Percentiles rank a stretch among this genome's conserved stretches.
These are phyloP conservation scores for Emergomyces pasteurianus DNA, from an alignment of 2,329 filamentous ascomycete genomes.

Conservation along the genomic window DNA sequence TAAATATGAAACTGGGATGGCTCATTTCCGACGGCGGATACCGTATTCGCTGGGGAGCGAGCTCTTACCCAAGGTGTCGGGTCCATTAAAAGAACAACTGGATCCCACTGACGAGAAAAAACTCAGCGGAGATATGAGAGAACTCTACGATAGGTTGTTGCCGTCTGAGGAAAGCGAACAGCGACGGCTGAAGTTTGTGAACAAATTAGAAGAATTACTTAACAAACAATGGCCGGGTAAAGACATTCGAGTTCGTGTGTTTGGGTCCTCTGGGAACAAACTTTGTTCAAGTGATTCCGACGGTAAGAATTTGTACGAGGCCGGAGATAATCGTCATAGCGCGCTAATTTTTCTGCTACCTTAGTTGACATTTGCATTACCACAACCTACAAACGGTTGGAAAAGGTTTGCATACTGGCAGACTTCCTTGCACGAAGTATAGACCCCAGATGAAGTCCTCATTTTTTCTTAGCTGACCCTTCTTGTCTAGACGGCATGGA, in stretches of 20 bases:
- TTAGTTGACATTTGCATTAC: constrained; percentile 96
- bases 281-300: constrained; percentile 93
- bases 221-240: constrained; percentile 86
- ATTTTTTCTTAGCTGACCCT: constrained; percentile 5
- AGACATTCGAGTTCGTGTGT: constrained; percentile 81
- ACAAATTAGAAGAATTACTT: constrained; percentile 77
- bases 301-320: constrained; percentile 43
- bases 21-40: constrained; percentile 73
- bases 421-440: constrained; percentile 73
- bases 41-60: constrained; percentile 84
- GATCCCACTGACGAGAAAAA: constrained; percentile 61
- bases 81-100: constrained; percentile 58
- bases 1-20: constrained; percentile 78
- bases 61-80: constrained; percentile 55
- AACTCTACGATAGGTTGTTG: constrained; percentile 73
- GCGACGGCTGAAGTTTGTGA: constrained; percentile 63
- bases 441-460: background rate
- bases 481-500: constrained; percentile 72
- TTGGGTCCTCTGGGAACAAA: constrained; percentile 95
- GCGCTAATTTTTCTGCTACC: constrained; percentile 3
- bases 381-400: constrained; percentile 74
- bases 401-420: constrained; percentile 82
- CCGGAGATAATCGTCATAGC: constrained; percentile 7
- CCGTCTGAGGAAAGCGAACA: constrained; percentile 69
- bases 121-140: constrained; percentile 69